A percentile compares a stretch with the other conserved stretches of the same genome.
Conservation (phyloP, 1,139 yeast species). For the Wickerhamomyces sp. region DNA sequence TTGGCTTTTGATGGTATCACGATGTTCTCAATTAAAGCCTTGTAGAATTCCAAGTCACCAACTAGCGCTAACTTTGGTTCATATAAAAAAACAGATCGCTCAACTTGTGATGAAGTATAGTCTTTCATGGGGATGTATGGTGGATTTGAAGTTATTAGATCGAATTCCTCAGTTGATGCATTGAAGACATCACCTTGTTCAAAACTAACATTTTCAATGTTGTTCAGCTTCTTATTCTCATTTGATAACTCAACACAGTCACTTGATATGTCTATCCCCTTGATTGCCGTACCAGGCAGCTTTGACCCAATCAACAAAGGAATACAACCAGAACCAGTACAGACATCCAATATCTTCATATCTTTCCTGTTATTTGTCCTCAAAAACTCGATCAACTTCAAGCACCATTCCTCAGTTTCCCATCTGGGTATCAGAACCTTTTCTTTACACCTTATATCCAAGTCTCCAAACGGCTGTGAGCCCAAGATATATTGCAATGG, state of each 20-base stretch:
- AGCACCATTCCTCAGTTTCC: slow-evolving; percentile 94
- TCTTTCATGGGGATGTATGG: slow-evolving; percentile 68
- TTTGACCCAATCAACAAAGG: slow-evolving; percentile 46
- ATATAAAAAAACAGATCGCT: slow-evolving; percentile 57
- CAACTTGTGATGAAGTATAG: slow-evolving; percentile 35
- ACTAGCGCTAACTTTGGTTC: slow-evolving; percentile 78
- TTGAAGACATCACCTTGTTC: slow-evolving; percentile 19
- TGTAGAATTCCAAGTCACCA: slow-evolving; percentile 72
- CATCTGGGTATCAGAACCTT: slow-evolving; percentile 86
- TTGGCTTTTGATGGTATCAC: slow-evolving; percentile 33
- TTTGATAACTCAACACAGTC: slow-evolving; percentile 48
- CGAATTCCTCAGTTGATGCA: slow-evolving; percentile 23
- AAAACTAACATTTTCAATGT: slow-evolving; percentile 12
- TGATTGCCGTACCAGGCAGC: slow-evolving; percentile 29
- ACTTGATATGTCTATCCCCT: slow-evolving; percentile 58
- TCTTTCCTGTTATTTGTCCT: slow-evolving; percentile 3
- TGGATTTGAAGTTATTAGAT: slow-evolving; percentile 76
- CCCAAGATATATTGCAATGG: slow-evolving; percentile 86
- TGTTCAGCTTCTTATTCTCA: slow-evolving; percentile 33
- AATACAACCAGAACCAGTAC: slow-evolving; percentile 91
- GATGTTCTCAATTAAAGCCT: slow-evolving; percentile 43
- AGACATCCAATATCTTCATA: slow-evolving; percentile 50
- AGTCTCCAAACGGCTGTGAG: slow-evolving; percentile 77
- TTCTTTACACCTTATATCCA: slow-evolving; percentile 53
- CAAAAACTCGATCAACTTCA: slow-evolving; percentile 34